Base-by-base conservation (phyloP, 306 rosid genomes). In the Fragaria iinumae region DNA sequence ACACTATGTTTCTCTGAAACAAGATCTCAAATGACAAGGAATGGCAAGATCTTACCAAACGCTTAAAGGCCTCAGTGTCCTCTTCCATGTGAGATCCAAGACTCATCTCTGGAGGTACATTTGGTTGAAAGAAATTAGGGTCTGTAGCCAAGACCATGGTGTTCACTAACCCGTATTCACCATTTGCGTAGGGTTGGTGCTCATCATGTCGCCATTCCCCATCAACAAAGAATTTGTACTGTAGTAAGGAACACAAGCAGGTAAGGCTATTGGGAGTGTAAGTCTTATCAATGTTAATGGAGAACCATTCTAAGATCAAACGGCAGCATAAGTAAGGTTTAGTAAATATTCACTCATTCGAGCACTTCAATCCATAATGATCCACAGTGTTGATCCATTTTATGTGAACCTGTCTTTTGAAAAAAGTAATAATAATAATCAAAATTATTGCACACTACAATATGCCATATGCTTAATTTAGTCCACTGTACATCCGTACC, bases 141-240 rank as follows among this genome's bases (percentile, higher is more conserved):
- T 92, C 93, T 41, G 93, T 79, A 75, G 92, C 88, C 87, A 89
- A 77, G 47, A 84, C 79, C 67, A 91, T 78, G n/a, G 99, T 90
- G 81, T 96, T 96, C 82, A 89, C 98, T 67, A 87, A 60, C 83
- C 99, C 99, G 71, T 79, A 86, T 52, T 92, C 99, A 70, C 97
- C 92, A 74, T 84, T 76, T 81, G 80, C 80, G 57, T 63, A 85
- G 65, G 92, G 89, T 66, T 89, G 97, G 83, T 86, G 95, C 79
- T 92, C 98, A 64, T 92, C 99, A 60, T 96, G 91, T 73, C 90
- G 87, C 99, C 99, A 96, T 80, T 89, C 96, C 77, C 97, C 97
- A 87, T 96, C 99, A 79, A 96, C 98, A 85, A 59, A 96, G 86
- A 96, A 96, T 80, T 96, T 96, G 89, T 87, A 96, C 99, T 96